phyloP scores from a whole-genome alignment of 2,329 filamentous ascomycete species.

The Fusarium liriodendri region DNA sequence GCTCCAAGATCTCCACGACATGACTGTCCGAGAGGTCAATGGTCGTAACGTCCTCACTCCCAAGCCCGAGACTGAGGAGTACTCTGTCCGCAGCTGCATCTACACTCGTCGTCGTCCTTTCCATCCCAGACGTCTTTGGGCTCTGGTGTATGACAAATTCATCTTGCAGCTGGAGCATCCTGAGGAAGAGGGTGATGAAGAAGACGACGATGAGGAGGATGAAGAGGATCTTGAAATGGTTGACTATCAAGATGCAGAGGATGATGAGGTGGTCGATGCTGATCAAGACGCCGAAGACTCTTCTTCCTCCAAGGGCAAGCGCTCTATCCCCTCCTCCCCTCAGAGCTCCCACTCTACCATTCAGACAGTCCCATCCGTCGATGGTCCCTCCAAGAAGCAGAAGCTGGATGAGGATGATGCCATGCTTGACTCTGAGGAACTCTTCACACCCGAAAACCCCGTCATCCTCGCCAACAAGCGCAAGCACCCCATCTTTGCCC shows the following conservation, averaged over 20 bases:
- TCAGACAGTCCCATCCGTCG: constrained; percentile 38
- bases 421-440: constrained; percentile 38
- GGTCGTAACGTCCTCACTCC: constrained; percentile 67
- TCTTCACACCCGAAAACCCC: constrained; percentile 52
- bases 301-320: constrained; percentile 28
- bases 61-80: constrained; percentile 79
- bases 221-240: constrained; percentile 42
- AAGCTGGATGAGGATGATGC: constrained; percentile 26
- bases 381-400: constrained; percentile 21
- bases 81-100: constrained; percentile 77
- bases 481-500: constrained; percentile 61
- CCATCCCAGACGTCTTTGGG: constrained; percentile 59
- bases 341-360: constrained; percentile 38
- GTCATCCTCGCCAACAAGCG: constrained; percentile 67
- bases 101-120: constrained; percentile 71
- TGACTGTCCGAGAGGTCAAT: constrained; percentile 69
- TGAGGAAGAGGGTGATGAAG: constrained; percentile 49
- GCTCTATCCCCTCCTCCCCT: constrained; percentile 35
- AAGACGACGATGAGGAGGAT: constrained; percentile 46
- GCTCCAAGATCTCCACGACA: constrained; percentile 76
- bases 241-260: constrained; percentile 22
- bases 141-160: constrained; percentile 60
- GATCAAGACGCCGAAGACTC: constrained; percentile 17
- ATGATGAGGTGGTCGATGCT: constrained; percentile 9
- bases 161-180: constrained; percentile 60